Base-by-base conservation (phyloP, 805 yeast species). In the Zygosaccharomyces lentus region DNA sequence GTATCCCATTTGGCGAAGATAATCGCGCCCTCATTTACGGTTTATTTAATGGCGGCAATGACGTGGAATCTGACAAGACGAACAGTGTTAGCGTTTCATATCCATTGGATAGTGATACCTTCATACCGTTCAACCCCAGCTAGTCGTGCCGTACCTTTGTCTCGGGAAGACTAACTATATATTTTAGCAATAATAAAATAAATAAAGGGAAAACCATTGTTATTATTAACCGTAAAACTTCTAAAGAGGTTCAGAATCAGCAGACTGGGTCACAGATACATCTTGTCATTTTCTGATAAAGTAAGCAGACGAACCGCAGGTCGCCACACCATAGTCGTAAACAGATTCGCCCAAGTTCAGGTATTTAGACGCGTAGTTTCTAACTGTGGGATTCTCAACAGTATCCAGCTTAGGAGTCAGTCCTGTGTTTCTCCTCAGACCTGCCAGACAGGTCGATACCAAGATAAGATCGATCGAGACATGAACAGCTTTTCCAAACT, bases 291-390 rank as follows among this genome's bases (percentile, higher is more conserved):
- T 78, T 56, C 88, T 76, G 40, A 69, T 79, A 65, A 90, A 93
- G 67, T 83, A 87, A 15, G 78, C 75, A 1, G 96, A 85, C 6
- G 82, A 72, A 34, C 82, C 78, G 72, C 88, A 76, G 53, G 79
- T 72, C 3, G 85, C 83, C 9, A 84, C 82, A 16, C 84, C 71
- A 45, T 78, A 76, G 59, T 89, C 96, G 53, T 83, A 81, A 2
- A 84, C 68, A 65, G 81, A 80, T 59, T 93, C 99, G n/a, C 99
- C 99, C 24, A 82, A 61, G 43, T 80, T 84, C 51, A 93, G 73
- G 62, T 90, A 93, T 60, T 80, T 82, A 29, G 69, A 68, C 4
- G 82, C 70, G 55, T 80, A 81, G 31, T 70, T 68, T 52, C 73
- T 74, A 4, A 77, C 65, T 6, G 76, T 76, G 15, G 69, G 66